A percentile compares a stretch with the other conserved stretches of the same genome.
These are phyloP conservation scores for Apostasia ramifera DNA, from an alignment of 106 monocot species.

Conservation along the genomic window DNA sequence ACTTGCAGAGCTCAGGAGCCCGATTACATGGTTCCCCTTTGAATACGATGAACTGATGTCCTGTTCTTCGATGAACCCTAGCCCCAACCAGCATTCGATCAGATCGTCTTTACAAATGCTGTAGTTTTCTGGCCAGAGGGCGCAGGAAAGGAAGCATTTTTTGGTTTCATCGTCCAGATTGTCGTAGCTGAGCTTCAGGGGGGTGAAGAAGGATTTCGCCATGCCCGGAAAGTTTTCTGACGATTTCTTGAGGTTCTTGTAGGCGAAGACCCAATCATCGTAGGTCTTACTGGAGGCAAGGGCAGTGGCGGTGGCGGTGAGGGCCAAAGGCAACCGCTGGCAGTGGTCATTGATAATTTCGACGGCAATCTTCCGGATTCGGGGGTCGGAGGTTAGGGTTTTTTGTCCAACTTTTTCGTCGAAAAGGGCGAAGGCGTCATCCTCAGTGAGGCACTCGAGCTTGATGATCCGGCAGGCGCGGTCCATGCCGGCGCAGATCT, in stretches of 20 bases:
- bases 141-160: slow-evolving; percentile 18
- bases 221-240: neutral
- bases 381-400: neutral
- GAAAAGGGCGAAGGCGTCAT: slow-evolving; percentile 6
- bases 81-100: slow-evolving; percentile 20
- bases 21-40: neutral
- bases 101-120: slow-evolving; percentile 5
- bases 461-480: neutral
- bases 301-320: neutral
- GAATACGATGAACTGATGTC: neutral
- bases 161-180: neutral
- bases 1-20: slow-evolving; percentile 1
- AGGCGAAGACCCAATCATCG: slow-evolving; percentile 1
- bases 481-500: slow-evolving; percentile 5
- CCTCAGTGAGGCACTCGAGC: neutral
- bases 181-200: slow-evolving; percentile 22
- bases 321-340: slow-evolving; percentile 9
- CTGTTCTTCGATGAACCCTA: slow-evolving; percentile 1
- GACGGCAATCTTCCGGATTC: neutral
- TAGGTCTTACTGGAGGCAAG: neutral
- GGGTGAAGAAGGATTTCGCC: neutral
- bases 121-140: slow-evolving; percentile 19
- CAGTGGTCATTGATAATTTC: slow-evolving; percentile 2
- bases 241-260: neutral
- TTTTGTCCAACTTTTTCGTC: neutral